Percentiles rank a stretch among this genome's conserved stretches.
These are phyloP conservation scores for Spinellus fusiger DNA, from an alignment of 192 early-diverging fungal genomes.

Conservation along the genomic window DNA sequence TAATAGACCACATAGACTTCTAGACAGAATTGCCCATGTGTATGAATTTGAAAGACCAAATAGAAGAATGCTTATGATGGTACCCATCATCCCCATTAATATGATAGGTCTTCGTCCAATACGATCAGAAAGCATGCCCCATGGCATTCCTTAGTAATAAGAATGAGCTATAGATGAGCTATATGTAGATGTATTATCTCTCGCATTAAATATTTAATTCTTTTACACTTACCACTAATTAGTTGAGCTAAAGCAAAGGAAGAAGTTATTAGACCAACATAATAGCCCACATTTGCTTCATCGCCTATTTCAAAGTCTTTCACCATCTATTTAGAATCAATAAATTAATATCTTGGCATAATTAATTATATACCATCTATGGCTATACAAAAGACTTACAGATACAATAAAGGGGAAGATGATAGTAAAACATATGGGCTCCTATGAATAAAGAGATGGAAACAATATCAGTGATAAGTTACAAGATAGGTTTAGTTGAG, in stretches of 20 bases:
- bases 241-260: conserved; percentile 50
- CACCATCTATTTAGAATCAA: conserved; percentile 29
- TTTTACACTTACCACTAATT: conserved; percentile 27
- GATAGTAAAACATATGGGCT: conserved; percentile 28
- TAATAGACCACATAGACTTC: conserved; percentile 52
- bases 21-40: conserved; percentile 43
- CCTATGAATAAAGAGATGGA: conserved; percentile 1
- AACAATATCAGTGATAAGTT: too few relatives aligned
- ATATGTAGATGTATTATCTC: not conserved
- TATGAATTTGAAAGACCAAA: conserved; percentile 59
- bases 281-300: conserved; percentile 40
- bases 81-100: conserved; percentile 63
- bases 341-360: not conserved
- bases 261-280: conserved; percentile 40
- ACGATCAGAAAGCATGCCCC: conserved; percentile 64
- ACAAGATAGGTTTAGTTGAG: too few relatives aligned
- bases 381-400: conserved; percentile 2
- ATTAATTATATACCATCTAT: not conserved
- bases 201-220: not conserved
- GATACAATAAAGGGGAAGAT: conserved; percentile 25
- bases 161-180: not conserved
- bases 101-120: conserved; percentile 67
- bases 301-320: conserved; percentile 60
- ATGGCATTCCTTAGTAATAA: conserved; percentile 34
- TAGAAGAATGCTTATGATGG: conserved; percentile 49